A percentile compares a stretch with the other conserved stretches of the same genome.
Conservation (phyloP, 495 filamentous ascomycete species). For the Neurospora hispaniola region DNA sequence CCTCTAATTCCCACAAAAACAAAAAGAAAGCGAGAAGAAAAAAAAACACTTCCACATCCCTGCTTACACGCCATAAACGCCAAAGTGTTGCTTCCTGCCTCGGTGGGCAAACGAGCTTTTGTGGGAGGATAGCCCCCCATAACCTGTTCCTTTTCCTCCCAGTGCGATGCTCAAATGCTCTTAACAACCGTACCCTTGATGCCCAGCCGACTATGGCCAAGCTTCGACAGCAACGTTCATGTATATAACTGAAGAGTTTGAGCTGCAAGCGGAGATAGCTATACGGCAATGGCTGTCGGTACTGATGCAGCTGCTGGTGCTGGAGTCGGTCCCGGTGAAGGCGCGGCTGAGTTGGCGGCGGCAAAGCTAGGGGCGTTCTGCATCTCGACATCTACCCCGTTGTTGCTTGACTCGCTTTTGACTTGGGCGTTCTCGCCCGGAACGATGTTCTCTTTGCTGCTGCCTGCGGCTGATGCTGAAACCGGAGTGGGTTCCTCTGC, state of each 20-base stretch:
- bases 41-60: neutral
- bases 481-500: conserved; percentile 24
- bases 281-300: neutral
- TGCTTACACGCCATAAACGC: neutral
- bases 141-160: neutral
- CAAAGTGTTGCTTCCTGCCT: neutral
- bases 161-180: neutral
- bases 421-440: conserved; percentile 40
- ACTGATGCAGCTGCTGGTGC: neutral
- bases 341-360: conserved; percentile 35
- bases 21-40: neutral
- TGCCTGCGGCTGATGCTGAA: conserved; percentile 48
- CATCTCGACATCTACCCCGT: conserved; percentile 42
- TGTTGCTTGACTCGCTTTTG: conserved; percentile 62
- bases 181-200: neutral
- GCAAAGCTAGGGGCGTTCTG: conserved; percentile 29
- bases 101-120: neutral
- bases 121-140: neutral
- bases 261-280: neutral
- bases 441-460: conserved; percentile 66
- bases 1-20: neutral
- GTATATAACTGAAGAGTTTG: neutral
- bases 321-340: conserved; percentile 9
- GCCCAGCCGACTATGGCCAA: neutral
- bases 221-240: neutral